Conservation (phyloP, 345 rosid genomes). For the Cardamine occulta region DNA sequence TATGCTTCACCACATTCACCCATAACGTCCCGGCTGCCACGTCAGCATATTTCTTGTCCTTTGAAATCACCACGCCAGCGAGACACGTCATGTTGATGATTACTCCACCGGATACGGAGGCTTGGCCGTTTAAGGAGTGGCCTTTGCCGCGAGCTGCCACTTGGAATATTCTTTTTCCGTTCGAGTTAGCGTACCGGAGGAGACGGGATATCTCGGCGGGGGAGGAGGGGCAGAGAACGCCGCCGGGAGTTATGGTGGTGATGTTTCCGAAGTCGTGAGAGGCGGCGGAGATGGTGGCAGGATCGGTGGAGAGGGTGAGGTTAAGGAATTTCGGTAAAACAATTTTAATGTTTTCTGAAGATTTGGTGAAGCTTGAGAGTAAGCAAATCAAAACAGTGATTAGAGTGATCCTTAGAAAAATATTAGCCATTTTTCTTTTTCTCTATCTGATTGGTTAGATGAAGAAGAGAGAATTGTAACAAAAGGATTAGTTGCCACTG, state of each 20-base stretch:
- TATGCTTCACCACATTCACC: conserved; percentile 71
- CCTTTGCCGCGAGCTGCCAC: conserved; percentile 88
- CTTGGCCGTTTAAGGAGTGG: conserved; percentile 84
- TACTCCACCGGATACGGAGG: conserved; percentile 70
- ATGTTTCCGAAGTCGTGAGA: conserved; percentile 76
- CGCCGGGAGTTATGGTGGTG: conserved; percentile 50
- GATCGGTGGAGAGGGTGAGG: conserved; percentile 51
- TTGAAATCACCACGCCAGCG: conserved; percentile 41
- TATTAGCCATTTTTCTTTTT: conserved; percentile 37
- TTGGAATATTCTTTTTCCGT: conserved; percentile 48
- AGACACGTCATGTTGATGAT: conserved; percentile 81
- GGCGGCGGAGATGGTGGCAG: conserved; percentile 48
- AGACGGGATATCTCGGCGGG: conserved; percentile 54
- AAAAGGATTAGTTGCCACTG: not conserved
- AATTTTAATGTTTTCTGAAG: conserved; percentile 23
- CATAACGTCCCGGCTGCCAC: conserved; percentile 82
- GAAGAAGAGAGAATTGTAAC: conserved; percentile 10
- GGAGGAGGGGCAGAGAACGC: conserved; percentile 72
- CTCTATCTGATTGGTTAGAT: conserved; percentile 37
- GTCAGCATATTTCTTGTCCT: conserved; percentile 62
- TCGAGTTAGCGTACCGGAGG: conserved; percentile 46
- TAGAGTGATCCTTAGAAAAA: conserved; percentile 31
- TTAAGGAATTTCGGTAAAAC: conserved; percentile 30
- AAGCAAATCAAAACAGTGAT: conserved; percentile 10
- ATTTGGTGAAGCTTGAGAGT: conserved; percentile 16